Evolutionary conservation across 495 filamentous ascomycete genomes (phyloP), one percentile per base, ranked within the genome.

Genomic region (Neurospora sp.): DNA sequence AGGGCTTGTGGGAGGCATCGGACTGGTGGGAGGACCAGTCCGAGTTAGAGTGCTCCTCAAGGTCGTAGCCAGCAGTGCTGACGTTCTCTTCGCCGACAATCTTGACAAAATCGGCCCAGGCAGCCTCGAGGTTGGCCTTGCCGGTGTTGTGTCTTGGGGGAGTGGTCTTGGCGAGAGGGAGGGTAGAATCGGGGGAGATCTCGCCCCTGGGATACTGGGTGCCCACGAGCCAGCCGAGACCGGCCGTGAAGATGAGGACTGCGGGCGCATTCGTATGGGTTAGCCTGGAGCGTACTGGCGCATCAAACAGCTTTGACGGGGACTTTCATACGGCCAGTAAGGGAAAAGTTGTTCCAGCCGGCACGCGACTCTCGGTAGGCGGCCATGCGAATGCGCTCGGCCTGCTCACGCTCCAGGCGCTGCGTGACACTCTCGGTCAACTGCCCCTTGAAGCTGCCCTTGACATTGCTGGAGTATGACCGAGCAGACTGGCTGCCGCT

Each of bases 51-150:
- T 98, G 96, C 13, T 85, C 83, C 11, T 86, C 82, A 45, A 94
- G 81, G 73, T 97, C 92, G 13, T 82, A 84, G 9, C 85, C 84
- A 48, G 88, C 74, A 0, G 95, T 97, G 62, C 91, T 94, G 42
- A 99, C 92, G 81, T 98, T 90, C 38, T 94, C 92, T 73, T 88
- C 84, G 70, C 96, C 96, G 10, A 98, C 87, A 24, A 99, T 91
- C 37, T 88, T 87, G 48, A 90, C 89, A 78, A 98, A 94, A 80
- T 99, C 96, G 6, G 91, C 85, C 96, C 96, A 99, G 4, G 95
- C 93, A 10, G 96, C 93, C 83, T 98, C 91, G 45, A 98, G 88
- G 77, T 94, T 96, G 21, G 88, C 85, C 70, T 87, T 88, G 39
- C 89, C 87, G 69, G 89, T 86, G 77, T 97, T 89, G 79, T 96